Base-by-base conservation (phyloP, 495 filamentous ascomycete species). In the Aspergillus baeticus region DNA sequence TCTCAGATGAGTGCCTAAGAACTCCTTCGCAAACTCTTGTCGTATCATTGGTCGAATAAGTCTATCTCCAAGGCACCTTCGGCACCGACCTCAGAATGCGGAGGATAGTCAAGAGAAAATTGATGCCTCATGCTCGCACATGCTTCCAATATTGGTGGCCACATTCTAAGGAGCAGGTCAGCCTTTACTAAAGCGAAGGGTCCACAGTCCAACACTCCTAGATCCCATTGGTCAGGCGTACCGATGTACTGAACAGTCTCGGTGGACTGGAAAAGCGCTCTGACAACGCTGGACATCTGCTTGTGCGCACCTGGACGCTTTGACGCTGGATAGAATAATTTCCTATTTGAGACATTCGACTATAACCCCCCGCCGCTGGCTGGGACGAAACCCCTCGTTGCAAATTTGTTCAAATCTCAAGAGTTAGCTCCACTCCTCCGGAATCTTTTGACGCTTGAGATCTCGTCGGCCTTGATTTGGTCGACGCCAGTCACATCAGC, bases 291-390 rank as follows among this genome's bases (percentile, higher is more conserved):
- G 38, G n/a, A 23, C 41, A 23, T 43, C 18, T 43, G 20, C 7
- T 43, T 4, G 20, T 29, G 18, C 22, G 7, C 46, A 49, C 33
- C 36, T 23, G 46, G 18, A 36, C 46, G 46, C 46, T 47, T 47
- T 49, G 46, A 49, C 46, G 44, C 44, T 34, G 18, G 47, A 50
- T 29, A 38, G 47, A 38, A 50, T 50, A 15, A 23, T 50, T 45
- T 45, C 20, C 34, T 34, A 15, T 38, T 50, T 15, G 17, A 29
- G 34, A 14, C 34, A 5, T 41, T 17, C 18, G 36, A 7, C 11
- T 22, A 22, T 37, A 50, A n/a, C n/a, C 34, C 35, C n/a, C 10
- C 34, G 31, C 31, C 17, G 20, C 20, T 23, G 14, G 10, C 26
- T 29, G 44, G 17, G 38, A 18, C 6, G 33, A 29, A 34, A 23